Evolutionary conservation across 371 early-diverging fungal species (phyloP), one percentile per base, ranked within the genome.

Genomic region (Mucor plumbeus): DNA sequence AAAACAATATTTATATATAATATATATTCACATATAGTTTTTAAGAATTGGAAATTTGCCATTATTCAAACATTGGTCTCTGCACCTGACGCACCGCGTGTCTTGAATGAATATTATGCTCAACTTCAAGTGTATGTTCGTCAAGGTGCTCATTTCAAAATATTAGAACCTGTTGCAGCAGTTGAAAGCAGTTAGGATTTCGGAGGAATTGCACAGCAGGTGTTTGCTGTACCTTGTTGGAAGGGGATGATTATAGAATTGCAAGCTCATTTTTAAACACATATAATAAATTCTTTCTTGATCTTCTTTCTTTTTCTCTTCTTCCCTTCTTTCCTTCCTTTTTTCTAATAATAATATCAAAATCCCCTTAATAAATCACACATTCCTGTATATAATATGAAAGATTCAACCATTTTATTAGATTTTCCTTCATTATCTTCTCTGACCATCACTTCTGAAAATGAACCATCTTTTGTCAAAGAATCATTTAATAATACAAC

Each of bases 41-140:
- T 41, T 33, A 69, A 80, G 83, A 60, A 65, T 11, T 85, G 85
- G 83, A 82, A 82, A 70, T 83, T 66, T 72, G 68, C 74, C 15
- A 80, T 85, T 33, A 65, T 81, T 21, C 67, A 79, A 67, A 70
- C 77, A 13, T 21, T 82, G 35, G 59, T 39, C 8, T 41, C 61
- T 31, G 62, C 74, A 50, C 70, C 74, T 34, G 60, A 73, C 55
- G 67, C 79, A 44, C 61, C 56, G 26, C 33, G 43, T 15, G 54
- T 69, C 1, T 60, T 83, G 38, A 72, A 70, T 21, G 38, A 65
- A 7, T 61, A 72, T 59, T 75, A 82, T 69, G 47, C 68, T 15
- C 65, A 72, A 69, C 61, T 66, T 17, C 70, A 58, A 36, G 64
- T 63, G 13, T 85, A 80, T 72, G 48, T 81, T 33, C 71, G 78